phyloP scores from a whole-genome alignment of 2,329 filamentous ascomycete species.

The Penicillium sp. region DNA sequence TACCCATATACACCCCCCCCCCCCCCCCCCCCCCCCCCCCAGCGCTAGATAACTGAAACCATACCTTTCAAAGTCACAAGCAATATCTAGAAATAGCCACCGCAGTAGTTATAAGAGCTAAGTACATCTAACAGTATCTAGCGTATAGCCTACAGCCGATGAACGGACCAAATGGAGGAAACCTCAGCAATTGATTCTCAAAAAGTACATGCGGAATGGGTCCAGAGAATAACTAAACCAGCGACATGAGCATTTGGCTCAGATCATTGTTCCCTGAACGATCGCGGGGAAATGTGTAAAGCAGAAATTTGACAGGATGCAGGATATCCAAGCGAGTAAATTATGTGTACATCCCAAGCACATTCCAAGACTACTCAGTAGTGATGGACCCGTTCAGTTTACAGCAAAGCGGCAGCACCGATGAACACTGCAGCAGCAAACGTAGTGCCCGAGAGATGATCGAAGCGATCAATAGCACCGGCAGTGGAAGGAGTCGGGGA shows the following conservation, averaged over 20 bases:
- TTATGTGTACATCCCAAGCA: slow-evolving; percentile 7
- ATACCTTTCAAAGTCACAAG: too few relatives aligned
- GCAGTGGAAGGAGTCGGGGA: slow-evolving; percentile 20
- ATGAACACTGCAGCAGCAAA: slow-evolving; percentile 40
- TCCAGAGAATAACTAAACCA: not conserved
- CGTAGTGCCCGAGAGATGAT: slow-evolving; percentile 33
- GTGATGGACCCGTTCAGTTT: slow-evolving; percentile 7
- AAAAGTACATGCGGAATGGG: slow-evolving; percentile 2
- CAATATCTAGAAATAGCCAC: too few relatives aligned
- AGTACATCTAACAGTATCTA: too few relatives aligned
- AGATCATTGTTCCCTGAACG: not conserved
- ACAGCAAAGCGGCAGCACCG: slow-evolving; percentile 38
- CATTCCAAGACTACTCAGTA: not conserved
- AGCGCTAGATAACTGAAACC: too few relatives aligned
- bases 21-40: too few relatives aligned
- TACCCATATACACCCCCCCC: too few relatives aligned
- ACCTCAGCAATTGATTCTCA: too few relatives aligned
- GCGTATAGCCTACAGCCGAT: too few relatives aligned
- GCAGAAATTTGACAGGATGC: slow-evolving; percentile 6
- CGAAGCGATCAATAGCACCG: slow-evolving; percentile 9
- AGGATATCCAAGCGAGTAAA: slow-evolving; percentile 13
- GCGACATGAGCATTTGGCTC: not conserved
- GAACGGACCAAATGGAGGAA: not conserved
- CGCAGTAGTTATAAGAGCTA: too few relatives aligned
- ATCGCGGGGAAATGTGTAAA: not conserved